phyloP scores from a whole-genome alignment of 2,329 filamentous ascomycete species.

The Exophiala viscosa region DNA sequence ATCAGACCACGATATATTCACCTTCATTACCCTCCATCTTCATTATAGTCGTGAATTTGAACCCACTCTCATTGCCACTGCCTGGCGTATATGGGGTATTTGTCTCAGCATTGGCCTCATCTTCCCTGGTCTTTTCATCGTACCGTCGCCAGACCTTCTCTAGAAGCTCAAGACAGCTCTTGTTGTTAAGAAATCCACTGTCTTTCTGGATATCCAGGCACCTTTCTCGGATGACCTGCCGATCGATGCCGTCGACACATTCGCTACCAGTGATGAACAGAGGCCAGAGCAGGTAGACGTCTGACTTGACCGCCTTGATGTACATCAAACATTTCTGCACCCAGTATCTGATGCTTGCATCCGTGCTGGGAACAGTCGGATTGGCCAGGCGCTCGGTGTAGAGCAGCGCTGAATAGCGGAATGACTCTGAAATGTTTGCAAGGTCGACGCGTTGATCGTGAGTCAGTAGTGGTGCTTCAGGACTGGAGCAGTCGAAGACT shows the following conservation, averaged over 20 bases:
- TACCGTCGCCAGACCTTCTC: constrained; percentile 69
- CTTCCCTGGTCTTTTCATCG: constrained; percentile 7
- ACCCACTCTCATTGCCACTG: constrained; percentile 27
- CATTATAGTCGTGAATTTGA: constrained; percentile 39
- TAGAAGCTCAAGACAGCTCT: constrained; percentile 77
- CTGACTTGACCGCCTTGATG: constrained; percentile 71
- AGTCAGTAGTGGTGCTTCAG: constrained; percentile 39
- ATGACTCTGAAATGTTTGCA: constrained; percentile 79
- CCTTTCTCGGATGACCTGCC: constrained; percentile 71
- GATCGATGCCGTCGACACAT: constrained; percentile 76
- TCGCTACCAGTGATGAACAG: constrained; percentile 87
- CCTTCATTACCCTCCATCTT: constrained; percentile 36
- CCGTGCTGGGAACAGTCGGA: constrained; percentile 66
- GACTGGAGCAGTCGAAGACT: constrained; percentile 28
- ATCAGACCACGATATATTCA: constrained; percentile 39
- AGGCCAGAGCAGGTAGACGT: constrained; percentile 92
- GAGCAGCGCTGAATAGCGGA: constrained; percentile 81
- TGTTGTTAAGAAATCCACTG: constrained; percentile 90
- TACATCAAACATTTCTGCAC: constrained; percentile 81
- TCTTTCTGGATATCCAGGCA: constrained; percentile 83
- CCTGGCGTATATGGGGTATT: background rate
- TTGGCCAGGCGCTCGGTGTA: constrained; percentile 85
- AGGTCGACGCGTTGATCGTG: constrained; percentile 68
- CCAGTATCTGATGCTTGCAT: constrained; percentile 76
- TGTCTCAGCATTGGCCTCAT: background rate